Base-by-base conservation (phyloP, 129 eudicot genomes). In the Flaveria linearis region DNA sequence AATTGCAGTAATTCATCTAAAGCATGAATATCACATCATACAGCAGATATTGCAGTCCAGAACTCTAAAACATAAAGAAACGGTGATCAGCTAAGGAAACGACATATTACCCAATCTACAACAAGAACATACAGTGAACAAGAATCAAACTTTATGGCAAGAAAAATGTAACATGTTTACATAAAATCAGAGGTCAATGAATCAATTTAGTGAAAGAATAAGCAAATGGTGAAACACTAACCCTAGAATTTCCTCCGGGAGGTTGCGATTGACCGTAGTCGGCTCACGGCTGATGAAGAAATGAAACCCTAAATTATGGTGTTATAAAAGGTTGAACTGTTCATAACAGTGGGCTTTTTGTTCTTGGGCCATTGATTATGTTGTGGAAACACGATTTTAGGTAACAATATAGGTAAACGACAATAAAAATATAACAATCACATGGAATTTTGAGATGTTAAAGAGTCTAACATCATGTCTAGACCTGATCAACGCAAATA, bases 271-370 rank as follows among this genome's bases (percentile, higher is more conserved):
- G 17, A 13, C 69, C 2, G 55, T 9, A 7, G 78, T 49, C 66
- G 25, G 66, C 69, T 57, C 41, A 36, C 14, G 49, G 49, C 14
- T 45, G 49, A 16, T 14, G 3, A 17, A 15, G 28, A 18, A 45
- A 3, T 61, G 70, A 25, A 71, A 60, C 78, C 78, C 78, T 74
- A 74, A 25, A 14, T 74, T 43, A 74, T 57, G 17, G 17, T 56
- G 1, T 52, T 18, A 39, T 25, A 25, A 5, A 5, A 12, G 9
- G 11, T 45, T 72, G 22, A 13, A 18, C 3, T 39, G 15, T 26
- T 50, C 28, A 26, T 53, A 15, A 10, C 2, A 33, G 0, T 15
- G 68, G 76, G 52, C 77, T 41, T n/a, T 56, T 73, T 3, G n/a
- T 39, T 30, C 15, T 23, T 60, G 77, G 68, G 41, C 68, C 68